phyloP scores from a whole-genome alignment of 805 yeast species.

The Ogataea zsoltii region DNA sequence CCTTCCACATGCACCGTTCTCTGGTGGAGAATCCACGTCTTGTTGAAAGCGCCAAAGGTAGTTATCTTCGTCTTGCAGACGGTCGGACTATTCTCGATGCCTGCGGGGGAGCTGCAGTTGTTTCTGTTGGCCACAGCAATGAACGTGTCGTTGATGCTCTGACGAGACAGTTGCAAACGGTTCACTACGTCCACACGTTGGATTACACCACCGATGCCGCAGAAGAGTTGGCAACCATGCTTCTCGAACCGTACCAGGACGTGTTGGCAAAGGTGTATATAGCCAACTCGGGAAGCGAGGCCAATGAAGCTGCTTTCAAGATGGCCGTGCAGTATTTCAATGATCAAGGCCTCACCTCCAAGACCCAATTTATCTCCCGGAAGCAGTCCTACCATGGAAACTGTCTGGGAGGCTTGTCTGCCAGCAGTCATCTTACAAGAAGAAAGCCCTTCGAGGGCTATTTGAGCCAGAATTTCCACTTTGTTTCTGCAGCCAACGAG shows the following conservation, averaged over 20 bases:
- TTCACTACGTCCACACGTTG: slow-evolving; percentile 36
- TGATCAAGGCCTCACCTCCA: slow-evolving; percentile 40
- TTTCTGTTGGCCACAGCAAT: slow-evolving; percentile 40
- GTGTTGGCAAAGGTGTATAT: slow-evolving; percentile 41
- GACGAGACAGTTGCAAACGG: slow-evolving; percentile 34
- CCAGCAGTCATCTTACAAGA: slow-evolving; percentile 36
- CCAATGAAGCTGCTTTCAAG: slow-evolving; percentile 74
- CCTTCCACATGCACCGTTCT: slow-evolving; percentile 8
- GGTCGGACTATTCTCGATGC: slow-evolving; percentile 36
- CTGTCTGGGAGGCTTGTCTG: slow-evolving; percentile 43
- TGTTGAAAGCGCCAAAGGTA: slow-evolving; percentile 12
- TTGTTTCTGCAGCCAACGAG: slow-evolving; percentile 23
- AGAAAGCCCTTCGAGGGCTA: slow-evolving; percentile 33
- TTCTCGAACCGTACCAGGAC: slow-evolving; percentile 35
- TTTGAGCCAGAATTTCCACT: slow-evolving; percentile 24
- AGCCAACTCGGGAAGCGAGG: slow-evolving; percentile 71
- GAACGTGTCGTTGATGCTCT: slow-evolving; percentile 37
- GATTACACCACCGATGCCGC: slow-evolving; percentile 37
- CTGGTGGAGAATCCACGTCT: slow-evolving; percentile 7
- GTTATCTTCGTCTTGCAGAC: slow-evolving; percentile 12
- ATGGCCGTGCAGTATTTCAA: slow-evolving; percentile 52
- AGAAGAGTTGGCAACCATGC: slow-evolving; percentile 44
- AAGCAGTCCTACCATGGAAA: slow-evolving; percentile 48
- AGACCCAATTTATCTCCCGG: slow-evolving; percentile 42
- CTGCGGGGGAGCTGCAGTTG: slow-evolving; percentile 50